A percentile compares a stretch with the other conserved stretches of the same genome.
These are phyloP conservation scores for Pestalotiopsis sp. DNA, from an alignment of 2,329 filamentous ascomycete species.

Conservation along the genomic window DNA sequence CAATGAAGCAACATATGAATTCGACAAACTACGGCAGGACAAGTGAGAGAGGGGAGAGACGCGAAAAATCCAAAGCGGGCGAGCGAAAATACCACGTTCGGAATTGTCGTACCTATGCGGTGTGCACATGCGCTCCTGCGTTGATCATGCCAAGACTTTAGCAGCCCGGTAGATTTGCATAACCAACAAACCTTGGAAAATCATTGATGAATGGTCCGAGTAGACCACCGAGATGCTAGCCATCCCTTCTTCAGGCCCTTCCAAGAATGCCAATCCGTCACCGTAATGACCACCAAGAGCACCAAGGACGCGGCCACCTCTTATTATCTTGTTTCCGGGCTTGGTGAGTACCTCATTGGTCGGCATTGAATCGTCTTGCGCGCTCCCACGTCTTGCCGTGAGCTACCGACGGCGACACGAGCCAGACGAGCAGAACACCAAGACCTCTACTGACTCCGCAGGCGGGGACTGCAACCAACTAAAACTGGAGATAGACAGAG, in stretches of 20 bases:
- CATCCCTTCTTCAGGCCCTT: not conserved
- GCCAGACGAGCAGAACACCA: not conserved
- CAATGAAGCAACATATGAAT: not conserved
- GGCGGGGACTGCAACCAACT: not conserved
- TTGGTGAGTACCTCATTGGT: not conserved
- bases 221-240: not conserved
- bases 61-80: not conserved
- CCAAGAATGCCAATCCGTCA: not conserved
- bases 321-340: not conserved
- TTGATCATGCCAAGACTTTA: not conserved
- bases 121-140: not conserved
- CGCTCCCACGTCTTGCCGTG: not conserved
- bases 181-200: not conserved
- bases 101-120: not conserved
- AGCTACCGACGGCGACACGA: not conserved
- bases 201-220: not conserved
- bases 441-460: not conserved
- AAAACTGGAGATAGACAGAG: not conserved
- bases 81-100: not conserved
- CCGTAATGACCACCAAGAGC: not conserved
- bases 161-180: not conserved
- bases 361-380: not conserved
- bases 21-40: not conserved
- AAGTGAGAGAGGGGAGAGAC: not conserved
- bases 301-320: not conserved